Evolutionary conservation across 169 alveolate genomes (phyloP).

Genomic region (Plasmodium coatneyi): DNA sequence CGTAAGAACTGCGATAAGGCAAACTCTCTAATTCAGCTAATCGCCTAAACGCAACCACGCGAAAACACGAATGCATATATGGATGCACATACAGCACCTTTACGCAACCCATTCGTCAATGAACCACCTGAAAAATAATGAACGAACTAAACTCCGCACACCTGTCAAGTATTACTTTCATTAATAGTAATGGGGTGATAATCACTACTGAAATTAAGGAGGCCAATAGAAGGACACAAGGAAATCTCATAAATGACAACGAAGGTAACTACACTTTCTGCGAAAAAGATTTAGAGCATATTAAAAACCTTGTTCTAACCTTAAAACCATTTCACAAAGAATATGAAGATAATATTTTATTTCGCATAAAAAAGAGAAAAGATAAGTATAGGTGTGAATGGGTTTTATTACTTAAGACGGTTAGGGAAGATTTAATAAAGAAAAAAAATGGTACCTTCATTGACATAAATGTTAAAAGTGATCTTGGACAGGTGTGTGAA

Average conservation of each 20-base stretch:
- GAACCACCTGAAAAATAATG: constrained; percentile 17
- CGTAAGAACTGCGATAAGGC: background rate
- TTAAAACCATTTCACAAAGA: constrained; percentile 57
- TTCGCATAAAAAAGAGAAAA: constrained; percentile 36
- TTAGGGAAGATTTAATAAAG: constrained; percentile 7
- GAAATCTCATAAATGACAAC: background rate
- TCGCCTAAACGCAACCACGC: background rate
- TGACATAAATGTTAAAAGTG: constrained; percentile 18
- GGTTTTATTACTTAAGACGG: constrained; percentile 57
- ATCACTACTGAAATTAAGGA: constrained; percentile 54
- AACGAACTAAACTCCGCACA: constrained; percentile 8
- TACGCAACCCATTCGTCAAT: background rate
- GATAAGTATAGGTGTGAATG: constrained; percentile 62
- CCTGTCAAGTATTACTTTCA: constrained; percentile 52
- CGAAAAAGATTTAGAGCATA: constrained; percentile 39
- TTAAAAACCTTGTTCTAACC: constrained; percentile 46
- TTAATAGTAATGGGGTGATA: constrained; percentile 58
- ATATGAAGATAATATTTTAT: constrained; percentile 34
- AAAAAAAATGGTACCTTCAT: background rate
- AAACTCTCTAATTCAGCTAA: background rate
- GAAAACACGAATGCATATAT: constrained; percentile 5
- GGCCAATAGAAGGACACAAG: constrained; percentile 9
- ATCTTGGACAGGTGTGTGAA: background rate
- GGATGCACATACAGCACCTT: constrained; percentile 12
- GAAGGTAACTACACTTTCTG: constrained; percentile 44